These are phyloP conservation scores for Ganoderma leucocontextum DNA, from an alignment of 1,284 basidiomycete genomes.

Conservation along the genomic window DNA sequence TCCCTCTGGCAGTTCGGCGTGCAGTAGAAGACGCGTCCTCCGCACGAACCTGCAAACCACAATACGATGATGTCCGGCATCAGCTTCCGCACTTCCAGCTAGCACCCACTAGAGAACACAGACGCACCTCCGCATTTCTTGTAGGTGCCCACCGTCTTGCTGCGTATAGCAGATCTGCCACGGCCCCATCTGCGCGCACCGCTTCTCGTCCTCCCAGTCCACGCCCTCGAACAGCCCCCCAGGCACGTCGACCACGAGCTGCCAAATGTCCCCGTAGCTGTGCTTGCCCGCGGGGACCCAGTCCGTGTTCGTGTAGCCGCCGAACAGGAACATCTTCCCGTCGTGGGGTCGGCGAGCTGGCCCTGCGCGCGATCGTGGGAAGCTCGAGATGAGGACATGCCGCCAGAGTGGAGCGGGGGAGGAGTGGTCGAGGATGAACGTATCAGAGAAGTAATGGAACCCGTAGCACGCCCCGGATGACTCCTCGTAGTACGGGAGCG, in stretches of 20 bases:
- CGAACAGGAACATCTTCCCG: conserved; percentile 48
- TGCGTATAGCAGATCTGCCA: conserved; percentile 53
- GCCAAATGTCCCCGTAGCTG: conserved; percentile 51
- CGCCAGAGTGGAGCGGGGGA: conserved; percentile 35
- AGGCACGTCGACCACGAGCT: conserved; percentile 47
- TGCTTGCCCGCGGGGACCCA: conserved; percentile 44
- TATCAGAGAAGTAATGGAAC: conserved; percentile 49
- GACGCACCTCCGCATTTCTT: conserved; percentile 50
- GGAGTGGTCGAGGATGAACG: conserved; percentile 44
- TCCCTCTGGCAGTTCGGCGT: conserved; percentile 40
- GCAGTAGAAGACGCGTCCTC: conserved; percentile 41
- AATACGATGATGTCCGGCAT: too few species aligned
- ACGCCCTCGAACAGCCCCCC: conserved; percentile 47
- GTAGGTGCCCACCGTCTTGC: conserved; percentile 47
- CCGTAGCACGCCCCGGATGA: conserved; percentile 34
- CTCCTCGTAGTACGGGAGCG: conserved; percentile 35
- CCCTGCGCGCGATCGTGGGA: conserved; percentile 46
- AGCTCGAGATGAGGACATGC: conserved; percentile 44
- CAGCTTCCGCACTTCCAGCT: not conserved
- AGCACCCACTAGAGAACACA: not conserved
- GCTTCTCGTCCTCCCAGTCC: conserved; percentile 48
- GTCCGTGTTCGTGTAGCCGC: conserved; percentile 48
- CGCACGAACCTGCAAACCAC: conserved; percentile 37
- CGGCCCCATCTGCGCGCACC: conserved; percentile 48
- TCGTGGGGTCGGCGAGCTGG: conserved; percentile 41